Percentiles rank a stretch among this genome's conserved stretches.
These are phyloP conservation scores for Chenopodium album DNA, from an alignment of 148 eudicot species.

Conservation along the genomic window DNA sequence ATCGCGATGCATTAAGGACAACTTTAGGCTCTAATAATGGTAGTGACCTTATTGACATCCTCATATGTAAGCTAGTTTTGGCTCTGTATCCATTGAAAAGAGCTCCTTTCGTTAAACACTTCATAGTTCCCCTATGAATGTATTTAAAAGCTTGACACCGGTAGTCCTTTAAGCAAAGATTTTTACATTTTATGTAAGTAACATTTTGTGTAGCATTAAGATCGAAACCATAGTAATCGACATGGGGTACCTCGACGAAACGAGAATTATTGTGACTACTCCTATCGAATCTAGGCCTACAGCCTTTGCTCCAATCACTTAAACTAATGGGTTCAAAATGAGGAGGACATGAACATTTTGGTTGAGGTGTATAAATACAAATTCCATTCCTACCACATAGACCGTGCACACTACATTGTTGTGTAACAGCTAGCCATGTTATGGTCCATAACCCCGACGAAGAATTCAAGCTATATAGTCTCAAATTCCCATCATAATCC, in stretches of 20 bases:
- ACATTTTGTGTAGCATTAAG: constrained; percentile 14
- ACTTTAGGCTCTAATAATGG: constrained; percentile 37
- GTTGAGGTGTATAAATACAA: constrained; percentile 43
- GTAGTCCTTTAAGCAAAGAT: constrained; percentile 32
- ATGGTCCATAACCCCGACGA: constrained; percentile 38
- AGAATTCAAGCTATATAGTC: constrained; percentile 53
- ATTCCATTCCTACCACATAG: constrained; percentile 62
- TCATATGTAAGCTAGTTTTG: too few relatives aligned
- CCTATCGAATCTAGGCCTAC: constrained; percentile 45
- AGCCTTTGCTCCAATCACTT: constrained; percentile 52
- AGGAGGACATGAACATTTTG: constrained; percentile 56
- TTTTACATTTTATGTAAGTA: background rate
- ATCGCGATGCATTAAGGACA: constrained; percentile 26
- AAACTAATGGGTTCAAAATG: constrained; percentile 32
- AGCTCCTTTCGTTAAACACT: too few relatives aligned
- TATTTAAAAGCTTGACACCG: constrained; percentile 49
- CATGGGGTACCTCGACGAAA: constrained; percentile 44
- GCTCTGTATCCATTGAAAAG: too few relatives aligned
- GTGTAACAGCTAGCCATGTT: constrained; percentile 46
- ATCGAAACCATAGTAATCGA: constrained; percentile 63
- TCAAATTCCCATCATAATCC: constrained; percentile 58
- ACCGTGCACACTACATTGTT: constrained; percentile 49
- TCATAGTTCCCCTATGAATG: constrained; percentile 12
- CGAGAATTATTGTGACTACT: constrained; percentile 30
- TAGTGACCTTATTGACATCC: background rate